These are phyloP conservation scores for Suillus subaureus DNA, from an alignment of 768 basidiomycete genomes.

Conservation along the genomic window DNA sequence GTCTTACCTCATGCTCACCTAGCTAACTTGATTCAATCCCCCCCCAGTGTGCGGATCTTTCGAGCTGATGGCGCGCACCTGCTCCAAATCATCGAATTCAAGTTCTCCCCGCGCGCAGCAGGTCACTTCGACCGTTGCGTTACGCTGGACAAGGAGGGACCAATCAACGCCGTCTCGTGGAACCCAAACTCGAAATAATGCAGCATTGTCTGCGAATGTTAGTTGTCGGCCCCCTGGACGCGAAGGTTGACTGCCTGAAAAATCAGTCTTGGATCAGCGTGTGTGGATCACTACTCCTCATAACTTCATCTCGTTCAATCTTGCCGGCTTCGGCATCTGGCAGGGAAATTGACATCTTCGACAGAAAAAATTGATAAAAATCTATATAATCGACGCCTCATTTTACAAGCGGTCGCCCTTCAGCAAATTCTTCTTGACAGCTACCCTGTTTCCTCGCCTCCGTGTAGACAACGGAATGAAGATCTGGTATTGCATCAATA, in stretches of 20 bases:
- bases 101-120: conserved; percentile 91
- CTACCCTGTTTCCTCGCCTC: conserved; percentile 93
- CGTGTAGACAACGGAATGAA: conserved; percentile 98
- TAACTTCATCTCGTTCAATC: conserved; percentile 93
- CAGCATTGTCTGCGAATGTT: conserved; percentile 94
- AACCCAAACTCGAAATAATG: conserved; percentile 97
- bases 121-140: conserved; percentile 94
- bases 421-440: conserved; percentile 89
- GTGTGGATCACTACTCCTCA: conserved; percentile 89
- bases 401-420: conserved; percentile 94
- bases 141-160: conserved; percentile 88
- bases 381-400: conserved; percentile 85
- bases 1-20: conserved; percentile 34
- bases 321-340: conserved; percentile 92
- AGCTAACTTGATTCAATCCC: conserved; percentile 20
- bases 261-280: conserved; percentile 85
- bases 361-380: no score
- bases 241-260: conserved; percentile 69
- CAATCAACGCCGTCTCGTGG: conserved; percentile 96
- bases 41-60: conserved; percentile 73
- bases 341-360: conserved; percentile 92
- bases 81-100: conserved; percentile 80
- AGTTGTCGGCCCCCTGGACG: conserved; percentile 35
- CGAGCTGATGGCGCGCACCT: conserved; percentile 74
- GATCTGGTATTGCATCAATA: conserved; percentile 90